Evolutionary conservation across 1,139 yeast species (phyloP).

Genomic region (Debaryomyces robertsiae): DNA sequence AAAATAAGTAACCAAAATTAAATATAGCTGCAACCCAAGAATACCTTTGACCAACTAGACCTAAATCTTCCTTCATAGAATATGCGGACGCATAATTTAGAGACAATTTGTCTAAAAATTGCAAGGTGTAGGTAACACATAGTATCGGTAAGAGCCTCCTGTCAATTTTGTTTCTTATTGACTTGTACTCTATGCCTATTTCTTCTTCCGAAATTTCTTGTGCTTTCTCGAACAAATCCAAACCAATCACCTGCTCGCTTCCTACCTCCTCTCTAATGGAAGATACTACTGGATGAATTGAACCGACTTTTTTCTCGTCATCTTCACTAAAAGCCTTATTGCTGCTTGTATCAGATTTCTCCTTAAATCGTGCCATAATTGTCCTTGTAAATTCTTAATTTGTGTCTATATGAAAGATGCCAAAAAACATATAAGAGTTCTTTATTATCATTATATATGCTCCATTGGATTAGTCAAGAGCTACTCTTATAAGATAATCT

Average conservation of each 20-base stretch:
- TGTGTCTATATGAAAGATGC: too few species aligned
- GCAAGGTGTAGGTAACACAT: slow-evolving; percentile 50
- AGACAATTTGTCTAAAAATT: slow-evolving; percentile 52
- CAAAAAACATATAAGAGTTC: too few species aligned
- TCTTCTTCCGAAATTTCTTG: slow-evolving; percentile 31
- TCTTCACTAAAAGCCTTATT: not conserved
- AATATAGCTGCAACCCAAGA: slow-evolving; percentile 64
- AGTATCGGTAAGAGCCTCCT: slow-evolving; percentile 43
- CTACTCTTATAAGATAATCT: too few species aligned
- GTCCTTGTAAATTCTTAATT: too few species aligned
- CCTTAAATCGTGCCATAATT: not conserved
- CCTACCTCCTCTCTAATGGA: not conserved
- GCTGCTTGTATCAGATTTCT: not conserved
- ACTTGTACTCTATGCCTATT: slow-evolving; percentile 22
- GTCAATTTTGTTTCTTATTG: slow-evolving; percentile 43
- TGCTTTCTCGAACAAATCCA: slow-evolving; percentile 33
- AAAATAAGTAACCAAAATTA: slow-evolving; percentile 53
- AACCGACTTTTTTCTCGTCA: not conserved
- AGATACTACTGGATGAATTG: not conserved
- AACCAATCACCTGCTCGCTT: slow-evolving; percentile 19
- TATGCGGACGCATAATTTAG: slow-evolving; percentile 39
- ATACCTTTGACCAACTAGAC: slow-evolving; percentile 25
- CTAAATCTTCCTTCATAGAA: slow-evolving; percentile 26
- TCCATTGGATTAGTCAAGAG: too few species aligned
- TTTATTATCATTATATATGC: too few species aligned